These are phyloP conservation scores for Zizania palustris DNA, from an alignment of 202 grass and related monocot genomes.

Conservation along the genomic window DNA sequence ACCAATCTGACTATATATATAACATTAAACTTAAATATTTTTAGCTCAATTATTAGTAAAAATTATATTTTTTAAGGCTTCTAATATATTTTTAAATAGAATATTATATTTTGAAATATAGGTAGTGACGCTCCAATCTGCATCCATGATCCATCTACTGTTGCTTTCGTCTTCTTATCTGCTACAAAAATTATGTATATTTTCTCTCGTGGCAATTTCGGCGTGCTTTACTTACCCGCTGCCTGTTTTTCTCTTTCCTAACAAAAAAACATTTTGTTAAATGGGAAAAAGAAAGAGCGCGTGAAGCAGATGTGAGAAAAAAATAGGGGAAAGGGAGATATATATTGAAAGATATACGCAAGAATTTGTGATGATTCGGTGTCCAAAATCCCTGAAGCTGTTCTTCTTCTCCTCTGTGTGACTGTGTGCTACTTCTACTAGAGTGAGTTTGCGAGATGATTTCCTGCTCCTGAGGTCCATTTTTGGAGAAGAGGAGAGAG, in stretches of 20 bases:
- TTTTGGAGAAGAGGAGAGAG: constrained; percentile 14
- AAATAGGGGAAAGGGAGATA: constrained; percentile 43
- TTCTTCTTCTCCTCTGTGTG: constrained; percentile 34
- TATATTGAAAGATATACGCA: constrained; percentile 48
- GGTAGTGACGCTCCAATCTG: constrained; percentile 7
- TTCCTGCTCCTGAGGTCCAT: constrained; percentile 38
- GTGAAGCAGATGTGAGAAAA: constrained; percentile 43
- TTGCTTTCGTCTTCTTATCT: constrained; percentile 38
- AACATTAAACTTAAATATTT: too few relatives aligned
- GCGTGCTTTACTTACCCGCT: constrained; percentile 76
- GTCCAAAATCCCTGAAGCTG: constrained; percentile 49
- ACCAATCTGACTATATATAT: too few relatives aligned
- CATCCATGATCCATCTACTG: constrained; percentile 40
- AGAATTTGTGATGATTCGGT: constrained; percentile 56
- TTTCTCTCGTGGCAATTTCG: constrained; percentile 63
- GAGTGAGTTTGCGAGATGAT: constrained; percentile 44
- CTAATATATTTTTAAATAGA: too few relatives aligned
- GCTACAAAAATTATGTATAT: constrained; percentile 52
- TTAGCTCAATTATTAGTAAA: too few relatives aligned
- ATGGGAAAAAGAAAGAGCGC: constrained; percentile 52
- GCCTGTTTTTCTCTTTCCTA: constrained; percentile 31
- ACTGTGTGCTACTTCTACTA: constrained; percentile 3
- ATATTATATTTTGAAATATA: too few relatives aligned
- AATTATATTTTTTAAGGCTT: too few relatives aligned
- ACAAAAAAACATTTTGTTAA: constrained; percentile 52